These are phyloP conservation scores for Aspergillus felis DNA, from an alignment of 2,329 filamentous ascomycete species.

Conservation along the genomic window DNA sequence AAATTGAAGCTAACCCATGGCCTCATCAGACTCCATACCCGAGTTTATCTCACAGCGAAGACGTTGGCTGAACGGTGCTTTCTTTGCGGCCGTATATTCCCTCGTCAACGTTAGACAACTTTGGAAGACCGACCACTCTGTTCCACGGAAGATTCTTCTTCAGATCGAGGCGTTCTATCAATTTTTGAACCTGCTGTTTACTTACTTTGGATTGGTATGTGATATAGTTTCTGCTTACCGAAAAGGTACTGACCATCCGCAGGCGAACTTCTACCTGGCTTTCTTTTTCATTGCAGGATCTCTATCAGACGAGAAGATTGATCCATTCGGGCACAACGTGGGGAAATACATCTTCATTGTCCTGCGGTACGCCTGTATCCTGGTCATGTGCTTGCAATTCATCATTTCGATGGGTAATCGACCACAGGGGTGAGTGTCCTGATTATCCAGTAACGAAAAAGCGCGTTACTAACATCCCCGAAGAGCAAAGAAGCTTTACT, in stretches of 20 bases:
- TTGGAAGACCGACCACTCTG: conserved; percentile 86
- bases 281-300: conserved; percentile 98
- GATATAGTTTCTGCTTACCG: not conserved
- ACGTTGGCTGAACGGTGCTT: conserved; percentile 96
- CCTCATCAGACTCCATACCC: conserved; percentile 70
- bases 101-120: conserved; percentile 92
- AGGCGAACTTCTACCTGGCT: conserved; percentile 95
- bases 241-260: conserved; percentile 10
- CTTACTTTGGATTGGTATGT: conserved; percentile 79
- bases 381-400: conserved; percentile 92
- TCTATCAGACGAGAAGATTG: conserved; percentile 70
- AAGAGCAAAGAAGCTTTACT: conserved; percentile 78
- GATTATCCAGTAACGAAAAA: not conserved
- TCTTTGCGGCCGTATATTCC: conserved; percentile 97
- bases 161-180: conserved; percentile 97
- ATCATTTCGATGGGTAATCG: conserved; percentile 95
- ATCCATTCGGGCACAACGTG: conserved; percentile 87
- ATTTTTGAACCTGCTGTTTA: conserved; percentile 87
- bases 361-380: conserved; percentile 76
- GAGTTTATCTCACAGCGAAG: conserved; percentile 96
- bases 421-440: conserved; percentile 67
- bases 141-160: conserved; percentile 82
- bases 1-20: conserved; percentile 2
- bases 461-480: conserved; percentile 6
- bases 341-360: conserved; percentile 82